Evolutionary conservation across 148 eudicot species (phyloP), one percentile per base, ranked within the genome.

Genomic region (Camellia japonica): DNA sequence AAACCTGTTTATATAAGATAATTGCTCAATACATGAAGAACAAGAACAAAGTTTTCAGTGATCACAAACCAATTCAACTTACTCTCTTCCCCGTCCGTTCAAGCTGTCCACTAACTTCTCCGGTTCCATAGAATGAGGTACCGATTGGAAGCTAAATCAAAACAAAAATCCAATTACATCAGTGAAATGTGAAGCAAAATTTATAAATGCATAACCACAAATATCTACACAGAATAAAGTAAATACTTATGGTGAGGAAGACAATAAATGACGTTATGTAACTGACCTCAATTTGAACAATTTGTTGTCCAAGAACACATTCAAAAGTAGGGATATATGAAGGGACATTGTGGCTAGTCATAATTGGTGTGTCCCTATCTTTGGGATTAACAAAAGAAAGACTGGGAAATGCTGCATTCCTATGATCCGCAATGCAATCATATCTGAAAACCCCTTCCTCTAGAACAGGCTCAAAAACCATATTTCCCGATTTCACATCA

Each of bases 71-170:
- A 64, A 82, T 2, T 63, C 74, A 59, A 67, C 94, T 80, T 86
- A 94, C 99, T 85, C 94, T 92, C 81, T 90, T 96, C 75, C 99
- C 98, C 6, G 97, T 94, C 83, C 99, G 85, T 85, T 96, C 97
- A 80, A 96, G 99, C 69, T 87, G 91, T 78, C 99, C 99, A 80
- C 98, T 90, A 83, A 90, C 99, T 90, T 96, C 99, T 86, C 99
- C 99, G 18, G 99, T 96, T 88, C 99, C 99, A 89, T 96, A 96
- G 80, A 96, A 92, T 58, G 94, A 88, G 81, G 99, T 94, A 55
- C 94, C 94, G 12, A 64, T 61, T 6, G 98, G 99, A 82, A 96
- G 87, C 98, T 96, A 84, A 82, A 80, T 23, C 3, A 60, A 61
- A 71, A 46, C 58, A 19, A 73, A 30, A 51, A 62, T 70, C 8